Conservation (phyloP, 2,329 filamentous ascomycete species). For the Beauveria sp. region DNA sequence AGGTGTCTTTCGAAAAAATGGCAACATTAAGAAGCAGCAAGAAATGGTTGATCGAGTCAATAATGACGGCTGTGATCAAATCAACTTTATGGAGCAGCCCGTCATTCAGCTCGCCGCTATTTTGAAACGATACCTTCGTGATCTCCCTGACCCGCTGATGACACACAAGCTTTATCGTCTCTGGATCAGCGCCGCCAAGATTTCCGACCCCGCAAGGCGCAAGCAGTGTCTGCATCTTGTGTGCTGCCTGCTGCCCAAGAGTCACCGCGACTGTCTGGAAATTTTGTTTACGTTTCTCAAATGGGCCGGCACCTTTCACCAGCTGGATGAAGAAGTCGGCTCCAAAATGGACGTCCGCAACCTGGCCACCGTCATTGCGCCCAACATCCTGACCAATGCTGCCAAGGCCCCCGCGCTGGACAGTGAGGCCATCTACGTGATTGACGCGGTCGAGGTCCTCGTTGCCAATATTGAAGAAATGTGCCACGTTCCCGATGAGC, state of each 20-base stretch:
- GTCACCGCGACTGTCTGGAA: slow-evolving; percentile 88
- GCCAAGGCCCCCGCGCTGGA: slow-evolving; percentile 62
- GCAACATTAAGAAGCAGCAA: slow-evolving; percentile 90
- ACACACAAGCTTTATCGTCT: slow-evolving; percentile 91
- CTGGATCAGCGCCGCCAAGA: slow-evolving; percentile 85
- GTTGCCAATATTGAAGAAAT: slow-evolving; percentile 94
- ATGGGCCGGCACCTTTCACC: slow-evolving; percentile 95
- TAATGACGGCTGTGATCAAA: slow-evolving; percentile 71
- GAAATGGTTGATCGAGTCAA: slow-evolving; percentile 84
- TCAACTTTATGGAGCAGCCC: slow-evolving; percentile 80
- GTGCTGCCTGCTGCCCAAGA: slow-evolving; percentile 87
- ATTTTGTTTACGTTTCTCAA: slow-evolving; percentile 94
- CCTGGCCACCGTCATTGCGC: slow-evolving; percentile 91
- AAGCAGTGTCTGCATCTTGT: slow-evolving; percentile 82
- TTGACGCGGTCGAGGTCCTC: slow-evolving; percentile 83
- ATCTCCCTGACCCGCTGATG: slow-evolving; percentile 88
- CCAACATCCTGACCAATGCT: slow-evolving; percentile 78
- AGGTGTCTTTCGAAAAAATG: slow-evolving; percentile 97
- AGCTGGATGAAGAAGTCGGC: slow-evolving; percentile 91
- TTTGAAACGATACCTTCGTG: slow-evolving; percentile 88
- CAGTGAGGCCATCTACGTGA: slow-evolving; percentile 84
- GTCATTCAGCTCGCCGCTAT: slow-evolving; percentile 91
- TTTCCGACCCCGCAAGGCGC: slow-evolving; percentile 72
- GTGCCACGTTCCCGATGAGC: slow-evolving; percentile 92
- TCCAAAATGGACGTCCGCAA: slow-evolving; percentile 99